A percentile compares a stretch with the other conserved stretches of the same genome.
phyloP scores from a whole-genome alignment of 179 eudicot genomes.

The Beta macrorhiza region DNA sequence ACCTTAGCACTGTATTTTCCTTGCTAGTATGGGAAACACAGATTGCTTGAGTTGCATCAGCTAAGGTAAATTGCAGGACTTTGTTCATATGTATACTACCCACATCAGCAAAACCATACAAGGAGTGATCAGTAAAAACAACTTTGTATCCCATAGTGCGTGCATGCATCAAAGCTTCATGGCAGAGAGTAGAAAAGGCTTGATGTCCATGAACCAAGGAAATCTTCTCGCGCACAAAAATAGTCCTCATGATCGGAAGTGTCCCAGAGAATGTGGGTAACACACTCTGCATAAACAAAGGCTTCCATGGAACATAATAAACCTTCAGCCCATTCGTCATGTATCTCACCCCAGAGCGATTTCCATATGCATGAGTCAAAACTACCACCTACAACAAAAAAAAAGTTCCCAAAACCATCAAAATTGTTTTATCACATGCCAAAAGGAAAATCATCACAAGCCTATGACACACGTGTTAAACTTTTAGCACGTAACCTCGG shows the following conservation, averaged over 20 bases:
- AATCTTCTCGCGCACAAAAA: slow-evolving; percentile 77
- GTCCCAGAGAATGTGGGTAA: slow-evolving; percentile 92
- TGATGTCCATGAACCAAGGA: slow-evolving; percentile 96
- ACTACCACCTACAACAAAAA: slow-evolving; percentile 63
- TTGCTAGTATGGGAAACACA: slow-evolving; percentile 99
- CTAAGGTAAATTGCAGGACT: slow-evolving; percentile 86
- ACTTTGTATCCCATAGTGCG: slow-evolving; percentile 97
- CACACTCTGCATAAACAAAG: slow-evolving; percentile 87
- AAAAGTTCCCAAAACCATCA: neutral
- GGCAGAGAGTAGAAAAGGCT: slow-evolving; percentile 96
- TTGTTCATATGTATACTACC: slow-evolving; percentile 99
- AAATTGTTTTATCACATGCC: neutral
- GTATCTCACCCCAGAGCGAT: slow-evolving; percentile 84
- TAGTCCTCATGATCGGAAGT: slow-evolving; percentile 79
- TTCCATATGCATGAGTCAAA: slow-evolving; percentile 92
- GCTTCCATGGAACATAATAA: slow-evolving; percentile 94
- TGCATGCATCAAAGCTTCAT: slow-evolving; percentile 97
- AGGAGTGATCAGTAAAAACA: slow-evolving; percentile 92
- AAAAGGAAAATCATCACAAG: slow-evolving; percentile 6
- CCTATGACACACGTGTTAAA: neutral
- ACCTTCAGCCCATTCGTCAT: slow-evolving; percentile 88
- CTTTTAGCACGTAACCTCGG: too few species aligned
- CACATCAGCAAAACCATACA: slow-evolving; percentile 93
- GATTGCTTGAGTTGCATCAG: slow-evolving; percentile 90
- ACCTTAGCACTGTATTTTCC: slow-evolving; percentile 89